A percentile compares a stretch with the other conserved stretches of the same genome.
Conservation (phyloP, 495 filamentous ascomycete genomes). For the Trypethelium eluteriae region DNA sequence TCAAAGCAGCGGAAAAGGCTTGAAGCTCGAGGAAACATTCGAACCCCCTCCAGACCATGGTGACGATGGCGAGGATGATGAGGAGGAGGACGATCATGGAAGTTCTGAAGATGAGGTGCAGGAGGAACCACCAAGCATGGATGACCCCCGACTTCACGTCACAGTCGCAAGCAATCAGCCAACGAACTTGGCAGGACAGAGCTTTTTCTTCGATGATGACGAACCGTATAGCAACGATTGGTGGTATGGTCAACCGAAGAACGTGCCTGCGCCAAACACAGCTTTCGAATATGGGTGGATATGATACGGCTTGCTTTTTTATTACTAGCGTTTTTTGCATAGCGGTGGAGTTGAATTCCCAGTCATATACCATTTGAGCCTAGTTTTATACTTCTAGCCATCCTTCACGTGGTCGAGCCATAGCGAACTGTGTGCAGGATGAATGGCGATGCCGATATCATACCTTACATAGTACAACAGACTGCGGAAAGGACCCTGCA, state of each 20-base stretch:
- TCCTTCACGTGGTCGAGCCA: not conserved
- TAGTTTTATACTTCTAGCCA: not conserved
- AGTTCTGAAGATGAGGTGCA: constrained; percentile 39
- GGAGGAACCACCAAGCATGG: constrained; percentile 23
- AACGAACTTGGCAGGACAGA: constrained; percentile 28
- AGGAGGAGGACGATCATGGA: constrained; percentile 37
- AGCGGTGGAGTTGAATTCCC: constrained; percentile 22
- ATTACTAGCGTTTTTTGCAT: constrained; percentile 14
- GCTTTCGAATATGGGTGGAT: constrained; percentile 30
- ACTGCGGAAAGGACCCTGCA: too few species aligned
- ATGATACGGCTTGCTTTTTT: constrained; percentile 8
- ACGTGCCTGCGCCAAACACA: constrained; percentile 29
- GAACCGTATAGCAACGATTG: constrained; percentile 28
- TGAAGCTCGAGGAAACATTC: constrained; percentile 81
- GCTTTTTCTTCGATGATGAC: constrained; percentile 33
- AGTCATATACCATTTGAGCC: not conserved
- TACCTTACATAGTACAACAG: too few species aligned
- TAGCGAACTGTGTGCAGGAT: too few species aligned
- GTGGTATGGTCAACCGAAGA: constrained; percentile 29
- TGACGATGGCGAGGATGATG: constrained; percentile 51
- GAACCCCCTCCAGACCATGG: constrained; percentile 49
- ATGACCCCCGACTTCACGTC: constrained; percentile 24
- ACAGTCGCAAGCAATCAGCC: constrained; percentile 31
- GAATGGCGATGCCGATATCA: too few species aligned
- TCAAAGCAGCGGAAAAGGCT: constrained; percentile 52